Evolutionary conservation across 257 asterid genomes (phyloP), one percentile per base, ranked within the genome.

Genomic region (Fraxinus americana): DNA sequence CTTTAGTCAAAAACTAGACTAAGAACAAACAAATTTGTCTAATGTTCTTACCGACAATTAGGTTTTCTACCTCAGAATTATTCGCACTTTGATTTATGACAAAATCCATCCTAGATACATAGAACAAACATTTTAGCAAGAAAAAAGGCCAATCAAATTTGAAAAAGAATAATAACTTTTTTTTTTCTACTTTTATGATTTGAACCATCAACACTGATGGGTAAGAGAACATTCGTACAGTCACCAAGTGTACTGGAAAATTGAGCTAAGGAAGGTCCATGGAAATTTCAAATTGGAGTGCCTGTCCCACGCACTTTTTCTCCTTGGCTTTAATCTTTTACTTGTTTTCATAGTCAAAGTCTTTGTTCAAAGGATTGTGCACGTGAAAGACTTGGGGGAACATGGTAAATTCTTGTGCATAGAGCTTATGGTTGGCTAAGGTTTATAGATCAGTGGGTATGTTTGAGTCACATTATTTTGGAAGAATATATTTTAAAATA

Each of bases 21-120:
- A 61, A 45, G 57, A 74, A 21, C 69, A 39, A 36, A 3, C 36
- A 16, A 78, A 35, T 38, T 21, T 9, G 50, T 19, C 27, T n/a
- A n/a, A 13, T n/a, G 17, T 41, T 75, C 38, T 77, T 75, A 80
- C 90, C 86, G 85, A 86, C 87, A 84, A 75, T 82, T 86, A 84
- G 83, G 88, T 39, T 79, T 79, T 75, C 71, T 32, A 67, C 72
- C 84, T 52, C 70, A 74, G 70, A 73, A 81, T 54, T 38, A 72
- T 81, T 67, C 80, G 57, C 78, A 5, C 82, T 48, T 61, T 48
- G 5, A 66, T 65, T 7, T 63, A 29, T 61, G 61, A 70, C 75
- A 11, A 75, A 67, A 80, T 72, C 77, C 68, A 71, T 3, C 35
- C 0, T 69, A 79, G 68, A 8, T 78, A 78, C 75, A 16, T 36